phyloP scores from a whole-genome alignment of 2,329 filamentous ascomycete genomes.

The Xylariaceae sp. region DNA sequence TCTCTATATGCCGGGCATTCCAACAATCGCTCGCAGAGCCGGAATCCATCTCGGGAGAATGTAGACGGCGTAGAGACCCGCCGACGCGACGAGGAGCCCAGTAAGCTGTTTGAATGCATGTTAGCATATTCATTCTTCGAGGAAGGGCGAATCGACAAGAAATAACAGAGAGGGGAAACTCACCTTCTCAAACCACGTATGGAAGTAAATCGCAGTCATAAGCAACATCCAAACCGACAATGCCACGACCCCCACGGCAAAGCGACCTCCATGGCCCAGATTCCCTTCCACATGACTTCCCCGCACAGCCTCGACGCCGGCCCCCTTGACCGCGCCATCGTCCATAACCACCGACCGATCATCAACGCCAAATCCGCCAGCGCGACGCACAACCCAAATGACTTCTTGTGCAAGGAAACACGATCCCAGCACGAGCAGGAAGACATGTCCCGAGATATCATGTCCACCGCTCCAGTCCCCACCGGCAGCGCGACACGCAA shows the following conservation, averaged over 20 bases:
- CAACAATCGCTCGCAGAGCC: constrained; percentile 18
- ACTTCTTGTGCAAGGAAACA: constrained; percentile 80
- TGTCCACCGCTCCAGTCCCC: constrained; percentile 90
- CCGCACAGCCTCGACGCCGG: constrained; percentile 43
- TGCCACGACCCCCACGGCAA: constrained; percentile 60
- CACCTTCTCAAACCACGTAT: constrained; percentile 98
- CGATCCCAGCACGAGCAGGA: constrained; percentile 81
- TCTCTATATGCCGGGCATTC: constrained; percentile 25
- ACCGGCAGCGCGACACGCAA: constrained; percentile 77
- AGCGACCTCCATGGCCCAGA: constrained; percentile 48
- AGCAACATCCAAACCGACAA: constrained; percentile 92
- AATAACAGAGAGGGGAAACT: constrained; percentile 22
- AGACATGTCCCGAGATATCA: constrained; percentile 94
- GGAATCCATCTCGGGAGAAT: constrained; percentile 25
- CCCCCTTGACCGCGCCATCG: constrained; percentile 63
- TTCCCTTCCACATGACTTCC: constrained; percentile 23
- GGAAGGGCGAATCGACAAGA: no score
- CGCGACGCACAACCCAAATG: constrained; percentile 51
- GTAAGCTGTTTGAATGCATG: constrained; percentile 12
- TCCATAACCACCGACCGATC: constrained; percentile 62
- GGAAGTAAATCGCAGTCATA: constrained; percentile 98
- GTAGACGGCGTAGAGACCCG: constrained; percentile 24
- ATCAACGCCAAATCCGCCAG: constrained; percentile 45
- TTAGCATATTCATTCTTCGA: constrained; percentile 9
- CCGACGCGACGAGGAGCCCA: constrained; percentile 21